Conservation (phyloP, 495 filamentous ascomycete species). For the Penicillium soppii region DNA sequence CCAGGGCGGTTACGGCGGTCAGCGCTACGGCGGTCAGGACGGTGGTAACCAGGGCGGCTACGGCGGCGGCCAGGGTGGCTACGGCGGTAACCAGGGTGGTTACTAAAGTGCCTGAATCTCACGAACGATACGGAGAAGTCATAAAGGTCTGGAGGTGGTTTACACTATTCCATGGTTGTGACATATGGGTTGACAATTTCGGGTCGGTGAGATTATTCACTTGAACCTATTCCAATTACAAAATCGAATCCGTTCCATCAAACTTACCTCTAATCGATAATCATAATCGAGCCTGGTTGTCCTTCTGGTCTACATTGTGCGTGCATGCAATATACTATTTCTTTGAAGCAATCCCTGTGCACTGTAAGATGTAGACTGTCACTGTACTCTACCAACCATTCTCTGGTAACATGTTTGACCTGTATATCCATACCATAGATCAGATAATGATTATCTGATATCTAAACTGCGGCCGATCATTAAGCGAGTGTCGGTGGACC, state of each 20-base stretch:
- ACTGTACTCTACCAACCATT: too few species aligned
- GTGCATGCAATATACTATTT: too few species aligned
- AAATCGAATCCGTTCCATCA: constrained; percentile 6
- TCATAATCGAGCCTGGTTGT: constrained; percentile 5
- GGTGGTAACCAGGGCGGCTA: constrained; percentile 2
- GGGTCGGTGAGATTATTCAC: neutral
- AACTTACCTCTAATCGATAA: constrained; percentile 11
- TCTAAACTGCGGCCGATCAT: neutral
- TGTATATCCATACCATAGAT: too few species aligned
- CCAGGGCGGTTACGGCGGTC: constrained; percentile 7
- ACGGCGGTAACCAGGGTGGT: constrained; percentile 11
- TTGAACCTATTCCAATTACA: constrained; percentile 4
- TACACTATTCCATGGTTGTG: constrained; percentile 7
- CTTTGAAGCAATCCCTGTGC: too few species aligned
- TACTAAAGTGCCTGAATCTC: constrained; percentile 4
- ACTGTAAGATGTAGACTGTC: neutral
- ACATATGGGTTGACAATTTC: constrained; percentile 5
- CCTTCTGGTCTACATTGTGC: neutral
- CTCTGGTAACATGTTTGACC: too few species aligned
- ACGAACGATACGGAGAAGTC: neutral
- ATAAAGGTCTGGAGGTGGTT: constrained; percentile 3
- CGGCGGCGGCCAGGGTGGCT: neutral
- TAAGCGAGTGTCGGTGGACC: constrained; percentile 9
- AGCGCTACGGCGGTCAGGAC: neutral
- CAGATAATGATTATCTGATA: too few species aligned